Percentiles rank a stretch among this genome's conserved stretches.
phyloP scores from a whole-genome alignment of 2,329 filamentous ascomycete genomes.

The Colletotrichum eremochloae region DNA sequence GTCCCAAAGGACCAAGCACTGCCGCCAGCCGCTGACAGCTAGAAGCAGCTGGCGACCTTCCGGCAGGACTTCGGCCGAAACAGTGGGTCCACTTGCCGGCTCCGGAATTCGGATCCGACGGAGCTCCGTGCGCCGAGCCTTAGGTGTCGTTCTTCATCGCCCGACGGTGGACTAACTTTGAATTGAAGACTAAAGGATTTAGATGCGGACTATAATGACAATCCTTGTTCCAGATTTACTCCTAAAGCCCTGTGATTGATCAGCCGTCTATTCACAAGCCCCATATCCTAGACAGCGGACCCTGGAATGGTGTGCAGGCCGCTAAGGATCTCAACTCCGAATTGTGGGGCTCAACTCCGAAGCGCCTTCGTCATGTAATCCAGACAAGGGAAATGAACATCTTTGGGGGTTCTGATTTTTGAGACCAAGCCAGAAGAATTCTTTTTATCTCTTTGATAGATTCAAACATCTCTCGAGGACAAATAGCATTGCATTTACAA shows the following conservation, averaged over 20 bases:
- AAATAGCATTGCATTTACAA: too few relatives aligned
- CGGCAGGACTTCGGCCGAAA: background rate
- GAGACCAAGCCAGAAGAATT: too few relatives aligned
- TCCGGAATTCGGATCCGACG: background rate
- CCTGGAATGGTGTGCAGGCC: too few relatives aligned
- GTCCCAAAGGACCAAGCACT: background rate
- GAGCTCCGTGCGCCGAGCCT: background rate
- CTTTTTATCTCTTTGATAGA: background rate
- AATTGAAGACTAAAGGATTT: background rate
- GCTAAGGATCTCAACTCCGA: constrained; percentile 20
- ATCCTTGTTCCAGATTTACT: background rate
- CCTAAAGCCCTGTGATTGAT: too few relatives aligned
- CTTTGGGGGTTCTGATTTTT: background rate
- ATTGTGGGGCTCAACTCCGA: constrained; percentile 32
- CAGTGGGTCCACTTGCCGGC: background rate
- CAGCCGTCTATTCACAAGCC: background rate
- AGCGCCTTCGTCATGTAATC: background rate
- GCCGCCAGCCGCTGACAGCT: rapidly evolving
- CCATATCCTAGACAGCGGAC: too few relatives aligned
- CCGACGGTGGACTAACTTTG: background rate
- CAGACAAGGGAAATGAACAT: background rate
- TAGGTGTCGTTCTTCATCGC: too few relatives aligned
- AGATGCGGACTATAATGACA: too few relatives aligned
- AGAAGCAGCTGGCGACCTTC: rapidly evolving
- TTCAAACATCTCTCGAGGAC: too few relatives aligned